phyloP scores from a whole-genome alignment of 129 eudicot genomes.

The Lactuca saligna region DNA sequence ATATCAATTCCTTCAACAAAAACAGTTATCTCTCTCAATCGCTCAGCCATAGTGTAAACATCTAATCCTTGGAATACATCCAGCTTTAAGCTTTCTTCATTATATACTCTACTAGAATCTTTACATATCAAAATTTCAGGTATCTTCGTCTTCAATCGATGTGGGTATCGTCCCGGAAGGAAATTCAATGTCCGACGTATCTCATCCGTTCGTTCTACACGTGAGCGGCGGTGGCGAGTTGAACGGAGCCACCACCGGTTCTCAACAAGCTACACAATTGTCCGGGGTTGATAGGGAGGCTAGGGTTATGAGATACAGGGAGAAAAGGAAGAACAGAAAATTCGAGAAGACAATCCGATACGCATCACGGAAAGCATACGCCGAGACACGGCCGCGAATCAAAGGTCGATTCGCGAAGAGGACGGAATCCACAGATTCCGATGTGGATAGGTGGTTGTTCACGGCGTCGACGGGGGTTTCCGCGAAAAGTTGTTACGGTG shows the following conservation, averaged over 20 bases:
- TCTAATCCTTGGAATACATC: conserved; percentile 9
- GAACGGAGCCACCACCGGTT: conserved; percentile 24
- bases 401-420: conserved; percentile 87
- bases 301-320: conserved; percentile 80
- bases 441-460: conserved; percentile 44
- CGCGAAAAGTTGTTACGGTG: conserved; percentile 14
- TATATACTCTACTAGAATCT: background rate
- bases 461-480: conserved; percentile 23
- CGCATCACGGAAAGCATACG: conserved; percentile 88
- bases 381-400: conserved; percentile 77
- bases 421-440: conserved; percentile 37
- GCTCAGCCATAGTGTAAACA: conserved; percentile 58
- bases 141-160: conserved; percentile 72
- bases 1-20: conserved; percentile 40
- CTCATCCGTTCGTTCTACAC: conserved; percentile 43
- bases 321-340: conserved; percentile 84
- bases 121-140: conserved; percentile 42
- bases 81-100: background rate
- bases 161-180: conserved; percentile 86
- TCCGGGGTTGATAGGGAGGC: conserved; percentile 68
- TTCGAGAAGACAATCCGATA: conserved; percentile 85
- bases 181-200: conserved; percentile 60
- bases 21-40: conserved; percentile 44
- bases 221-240: conserved; percentile 20
- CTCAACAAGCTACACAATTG: conserved; percentile 27